phyloP scores from a whole-genome alignment of 1,139 yeast genomes.

The Nadsonia starkeyi-henricii region DNA sequence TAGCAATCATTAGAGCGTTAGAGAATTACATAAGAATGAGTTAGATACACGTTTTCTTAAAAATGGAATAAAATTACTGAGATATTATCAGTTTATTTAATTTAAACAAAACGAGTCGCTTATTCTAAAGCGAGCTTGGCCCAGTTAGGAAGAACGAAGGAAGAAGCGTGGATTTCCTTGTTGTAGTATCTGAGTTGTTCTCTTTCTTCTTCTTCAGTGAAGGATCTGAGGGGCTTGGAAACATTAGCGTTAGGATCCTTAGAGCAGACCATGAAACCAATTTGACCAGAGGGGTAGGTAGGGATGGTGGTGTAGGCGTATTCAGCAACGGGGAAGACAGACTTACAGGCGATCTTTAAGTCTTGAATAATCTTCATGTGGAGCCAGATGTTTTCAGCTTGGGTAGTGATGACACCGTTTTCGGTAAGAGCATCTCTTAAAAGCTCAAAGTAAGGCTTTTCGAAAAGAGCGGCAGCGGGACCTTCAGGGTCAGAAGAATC shows the following conservation, averaged over 20 bases:
- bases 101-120: neutral
- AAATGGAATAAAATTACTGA: no score
- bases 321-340: constrained; percentile 67
- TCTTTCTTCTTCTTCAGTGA: constrained; percentile 35
- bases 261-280: constrained; percentile 75
- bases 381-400: constrained; percentile 89
- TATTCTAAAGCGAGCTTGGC: constrained; percentile 27
- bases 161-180: constrained; percentile 53
- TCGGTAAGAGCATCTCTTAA: constrained; percentile 52
- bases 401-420: constrained; percentile 78
- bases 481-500: constrained; percentile 98
- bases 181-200: constrained; percentile 59
- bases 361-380: constrained; percentile 52
- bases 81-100: no score
- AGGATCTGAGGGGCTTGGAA: constrained; percentile 39
- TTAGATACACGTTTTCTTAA: no score
- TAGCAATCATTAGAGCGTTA: neutral
- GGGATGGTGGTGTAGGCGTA: constrained; percentile 87
- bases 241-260: constrained; percentile 42
- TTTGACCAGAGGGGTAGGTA: constrained; percentile 90
- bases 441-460: constrained; percentile 64
- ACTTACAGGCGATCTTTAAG: constrained; percentile 44
- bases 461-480: constrained; percentile 90
- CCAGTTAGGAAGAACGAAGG: constrained; percentile 83
- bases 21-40: neutral